Percentiles rank a stretch among this genome's conserved stretches.
phyloP scores from a whole-genome alignment of 148 eudicot genomes.

The Nepenthes gracilis region DNA sequence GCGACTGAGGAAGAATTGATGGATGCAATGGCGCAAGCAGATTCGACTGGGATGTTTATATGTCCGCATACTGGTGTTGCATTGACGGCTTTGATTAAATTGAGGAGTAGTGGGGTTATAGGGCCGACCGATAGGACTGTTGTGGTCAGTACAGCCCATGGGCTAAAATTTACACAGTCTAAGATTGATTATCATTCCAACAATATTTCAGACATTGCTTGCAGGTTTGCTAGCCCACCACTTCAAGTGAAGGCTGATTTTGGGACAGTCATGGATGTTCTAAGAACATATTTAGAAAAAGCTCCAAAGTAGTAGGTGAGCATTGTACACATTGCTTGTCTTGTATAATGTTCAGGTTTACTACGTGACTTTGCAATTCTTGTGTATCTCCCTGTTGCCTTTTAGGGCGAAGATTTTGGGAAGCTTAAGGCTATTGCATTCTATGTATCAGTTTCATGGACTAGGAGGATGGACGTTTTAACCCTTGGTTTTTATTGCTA shows the following conservation, averaged over 20 bases:
- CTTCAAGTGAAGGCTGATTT: constrained; percentile 82
- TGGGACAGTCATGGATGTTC: constrained; percentile 93
- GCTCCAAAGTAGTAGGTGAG: constrained; percentile 22
- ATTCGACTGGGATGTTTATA: constrained; percentile 93
- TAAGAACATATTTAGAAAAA: constrained; percentile 45
- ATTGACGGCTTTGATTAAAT: constrained; percentile 58
- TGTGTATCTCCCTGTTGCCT: too few species aligned
- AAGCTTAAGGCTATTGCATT: too few species aligned
- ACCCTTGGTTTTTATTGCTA: too few species aligned
- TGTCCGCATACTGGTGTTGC: constrained; percentile 99
- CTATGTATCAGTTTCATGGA: too few species aligned
- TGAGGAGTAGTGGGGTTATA: constrained; percentile 67
- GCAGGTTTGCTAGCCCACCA: constrained; percentile 74
- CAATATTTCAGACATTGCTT: constrained; percentile 55
- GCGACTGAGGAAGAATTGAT: constrained; percentile 93
- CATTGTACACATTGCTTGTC: too few species aligned
- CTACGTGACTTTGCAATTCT: too few species aligned
- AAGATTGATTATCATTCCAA: constrained; percentile 83
- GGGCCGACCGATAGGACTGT: constrained; percentile 66
- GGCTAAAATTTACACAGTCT: constrained; percentile 68
- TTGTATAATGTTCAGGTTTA: too few species aligned
- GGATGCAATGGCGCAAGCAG: constrained; percentile 98
- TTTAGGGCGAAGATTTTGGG: too few species aligned
- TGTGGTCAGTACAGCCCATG: constrained; percentile 89
- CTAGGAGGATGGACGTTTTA: too few species aligned